Conservation (phyloP, 2,329 filamentous ascomycete genomes). For the Capronia americana region DNA sequence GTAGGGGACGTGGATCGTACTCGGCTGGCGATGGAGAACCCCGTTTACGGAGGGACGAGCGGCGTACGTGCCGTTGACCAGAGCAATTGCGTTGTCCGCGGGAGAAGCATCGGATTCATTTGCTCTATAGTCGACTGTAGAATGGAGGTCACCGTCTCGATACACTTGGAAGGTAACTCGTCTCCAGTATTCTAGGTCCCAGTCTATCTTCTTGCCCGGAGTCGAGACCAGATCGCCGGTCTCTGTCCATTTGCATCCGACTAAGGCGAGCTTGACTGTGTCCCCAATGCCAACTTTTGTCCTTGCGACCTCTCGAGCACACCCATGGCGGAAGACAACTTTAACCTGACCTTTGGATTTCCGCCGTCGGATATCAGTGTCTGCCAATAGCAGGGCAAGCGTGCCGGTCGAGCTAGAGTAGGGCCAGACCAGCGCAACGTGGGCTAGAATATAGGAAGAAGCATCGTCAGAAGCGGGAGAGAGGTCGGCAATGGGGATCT, state of each 20-base stretch:
- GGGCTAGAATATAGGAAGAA: conserved; percentile 63
- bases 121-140: conserved; percentile 24
- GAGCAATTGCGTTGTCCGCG: background rate
- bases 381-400: conserved; percentile 80
- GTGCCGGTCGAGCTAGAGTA: conserved; percentile 79
- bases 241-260: conserved; percentile 69
- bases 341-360: conserved; percentile 80
- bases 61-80: conserved; percentile 4
- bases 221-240: conserved; percentile 60
- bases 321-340: conserved; percentile 72
- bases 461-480: conserved; percentile 45
- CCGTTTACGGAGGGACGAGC: conserved; percentile 10
- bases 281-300: conserved; percentile 79
- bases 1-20: conserved; percentile 29
- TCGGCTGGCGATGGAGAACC: conserved; percentile 11
- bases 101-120: conserved; percentile 11
- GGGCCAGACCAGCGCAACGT: conserved; percentile 88
- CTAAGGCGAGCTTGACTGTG: conserved; percentile 70
- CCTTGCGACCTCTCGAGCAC: conserved; percentile 72
- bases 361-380: conserved; percentile 82
- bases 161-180: conserved; percentile 23
- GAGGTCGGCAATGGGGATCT: conserved; percentile 48
- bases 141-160: conserved; percentile 10
- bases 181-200: conserved; percentile 59
- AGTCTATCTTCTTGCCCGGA: conserved; percentile 63